Evolutionary conservation across 257 asterid species (phyloP).

Genomic region (Ilex aquifolium): DNA sequence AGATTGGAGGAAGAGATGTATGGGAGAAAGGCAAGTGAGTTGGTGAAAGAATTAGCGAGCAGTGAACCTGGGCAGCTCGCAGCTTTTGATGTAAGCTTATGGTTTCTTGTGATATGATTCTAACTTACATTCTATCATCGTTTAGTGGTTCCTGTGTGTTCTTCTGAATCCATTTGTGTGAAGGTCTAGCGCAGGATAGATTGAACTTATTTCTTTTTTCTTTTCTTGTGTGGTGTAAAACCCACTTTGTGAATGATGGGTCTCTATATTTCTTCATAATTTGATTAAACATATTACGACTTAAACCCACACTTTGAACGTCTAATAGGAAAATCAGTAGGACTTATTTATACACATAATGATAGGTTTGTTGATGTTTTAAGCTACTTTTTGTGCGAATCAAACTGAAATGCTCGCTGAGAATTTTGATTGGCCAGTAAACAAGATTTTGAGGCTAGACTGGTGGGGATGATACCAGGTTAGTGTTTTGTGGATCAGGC

Average conservation of each 20-base stretch:
- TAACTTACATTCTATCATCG: neutral
- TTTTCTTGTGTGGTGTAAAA: neutral
- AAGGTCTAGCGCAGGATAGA: too few relatives aligned
- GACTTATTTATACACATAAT: too few relatives aligned
- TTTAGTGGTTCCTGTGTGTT: neutral
- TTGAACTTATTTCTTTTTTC: neutral
- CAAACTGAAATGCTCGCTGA: too few relatives aligned
- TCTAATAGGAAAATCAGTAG: neutral
- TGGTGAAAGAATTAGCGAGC: slow-evolving; percentile 67
- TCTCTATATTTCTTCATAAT: neutral
- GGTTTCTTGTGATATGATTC: neutral
- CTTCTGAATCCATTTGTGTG: too few relatives aligned
- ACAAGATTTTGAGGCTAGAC: too few relatives aligned
- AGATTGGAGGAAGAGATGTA: slow-evolving; percentile 38
- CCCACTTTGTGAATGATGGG: neutral
- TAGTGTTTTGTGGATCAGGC: too few relatives aligned
- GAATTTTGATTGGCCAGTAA: too few relatives aligned
- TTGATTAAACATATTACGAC: neutral
- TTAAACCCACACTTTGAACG: neutral
- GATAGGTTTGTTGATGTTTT: too few relatives aligned
- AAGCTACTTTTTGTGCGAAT: too few relatives aligned
- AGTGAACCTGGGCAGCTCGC: slow-evolving; percentile 69
- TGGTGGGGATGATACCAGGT: too few relatives aligned
- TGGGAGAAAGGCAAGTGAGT: slow-evolving; percentile 63
- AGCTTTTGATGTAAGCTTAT: slow-evolving; percentile 57